These are phyloP conservation scores for Quercus lobata DNA, from an alignment of 331 rosid genomes.

Conservation along the genomic window DNA sequence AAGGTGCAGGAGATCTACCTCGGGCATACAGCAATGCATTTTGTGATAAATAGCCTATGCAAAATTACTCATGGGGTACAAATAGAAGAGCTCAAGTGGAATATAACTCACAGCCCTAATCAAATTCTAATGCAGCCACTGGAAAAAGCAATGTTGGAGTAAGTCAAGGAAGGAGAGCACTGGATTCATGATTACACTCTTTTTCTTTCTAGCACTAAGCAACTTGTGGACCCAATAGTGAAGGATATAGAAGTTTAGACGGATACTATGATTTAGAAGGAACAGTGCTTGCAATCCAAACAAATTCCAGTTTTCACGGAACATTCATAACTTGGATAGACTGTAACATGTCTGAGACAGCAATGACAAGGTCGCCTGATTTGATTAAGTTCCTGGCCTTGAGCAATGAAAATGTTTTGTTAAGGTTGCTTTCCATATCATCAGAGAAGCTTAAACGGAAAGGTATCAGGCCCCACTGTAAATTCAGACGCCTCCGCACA, in stretches of 20 bases:
- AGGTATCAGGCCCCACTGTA: slow-evolving; percentile 96
- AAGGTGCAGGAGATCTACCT: not conserved
- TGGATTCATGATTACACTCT: not conserved
- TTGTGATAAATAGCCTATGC: slow-evolving; percentile 9
- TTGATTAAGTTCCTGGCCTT: slow-evolving; percentile 89
- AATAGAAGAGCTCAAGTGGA: slow-evolving; percentile 2
- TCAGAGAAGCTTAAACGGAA: slow-evolving; percentile 84
- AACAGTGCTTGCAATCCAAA: slow-evolving; percentile 10
- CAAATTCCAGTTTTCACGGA: slow-evolving; percentile 44
- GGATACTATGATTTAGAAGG: slow-evolving; percentile 9
- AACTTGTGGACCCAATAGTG: slow-evolving; percentile 10
- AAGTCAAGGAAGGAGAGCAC: slow-evolving; percentile 1
- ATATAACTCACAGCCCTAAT: not conserved
- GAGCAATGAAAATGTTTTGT: slow-evolving; percentile 75
- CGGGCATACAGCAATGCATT: slow-evolving; percentile 10
- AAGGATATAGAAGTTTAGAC: not conserved
- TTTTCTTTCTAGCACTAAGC: not conserved
- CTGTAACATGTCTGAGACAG: slow-evolving; percentile 89
- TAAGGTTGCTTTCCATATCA: slow-evolving; percentile 91
- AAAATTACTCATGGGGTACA: not conserved
- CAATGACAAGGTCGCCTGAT: slow-evolving; percentile 93
- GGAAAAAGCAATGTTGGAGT: not conserved
- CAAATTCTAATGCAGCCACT: slow-evolving; percentile 9
- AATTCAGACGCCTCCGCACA: slow-evolving; percentile 75
- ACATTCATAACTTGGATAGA: slow-evolving; percentile 93